phyloP scores from a whole-genome alignment of 2,329 filamentous ascomycete species.

The Alternaria novae-zelandiae region DNA sequence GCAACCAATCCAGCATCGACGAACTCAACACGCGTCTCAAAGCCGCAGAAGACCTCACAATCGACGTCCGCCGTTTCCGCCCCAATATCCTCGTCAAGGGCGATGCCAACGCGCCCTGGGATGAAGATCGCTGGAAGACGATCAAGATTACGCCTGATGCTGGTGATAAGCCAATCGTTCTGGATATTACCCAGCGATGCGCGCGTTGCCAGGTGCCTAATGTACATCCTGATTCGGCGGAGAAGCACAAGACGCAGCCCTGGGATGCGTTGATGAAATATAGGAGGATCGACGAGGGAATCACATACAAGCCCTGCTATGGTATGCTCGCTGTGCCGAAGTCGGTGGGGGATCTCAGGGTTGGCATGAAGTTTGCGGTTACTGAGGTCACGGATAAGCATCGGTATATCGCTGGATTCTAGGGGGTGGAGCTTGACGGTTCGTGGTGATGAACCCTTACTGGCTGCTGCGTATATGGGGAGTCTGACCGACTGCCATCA shows the following conservation, averaged over 20 bases:
- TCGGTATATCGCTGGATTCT: conserved; percentile 56
- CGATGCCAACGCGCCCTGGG: conserved; percentile 58
- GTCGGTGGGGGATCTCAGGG: conserved; percentile 62
- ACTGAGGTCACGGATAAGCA: conserved; percentile 64
- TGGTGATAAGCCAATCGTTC: conserved; percentile 42
- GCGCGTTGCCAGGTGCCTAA: conserved; percentile 69
- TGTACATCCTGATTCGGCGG: conserved; percentile 67
- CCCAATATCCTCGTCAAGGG: conserved; percentile 69
- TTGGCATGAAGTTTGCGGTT: conserved; percentile 66
- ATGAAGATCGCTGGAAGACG: conserved; percentile 69
- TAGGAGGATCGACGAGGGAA: conserved; percentile 64
- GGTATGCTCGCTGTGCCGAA: conserved; percentile 69
- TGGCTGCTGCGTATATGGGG: not conserved
- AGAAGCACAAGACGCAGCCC: conserved; percentile 64
- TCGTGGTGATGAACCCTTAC: not conserved
- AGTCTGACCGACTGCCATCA: not conserved
- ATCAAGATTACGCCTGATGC: conserved; percentile 51
- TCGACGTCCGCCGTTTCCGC: conserved; percentile 64
- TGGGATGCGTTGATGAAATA: conserved; percentile 69
- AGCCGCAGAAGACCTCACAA: conserved; percentile 55
- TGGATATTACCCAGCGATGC: conserved; percentile 67
- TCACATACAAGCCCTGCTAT: conserved; percentile 70
- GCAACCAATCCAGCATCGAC: conserved; percentile 61
- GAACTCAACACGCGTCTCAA: conserved; percentile 65
- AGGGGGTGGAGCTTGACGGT: not conserved